Evolutionary conservation across 176 grass and related monocot genomes (phyloP).

Genomic region (Olyra latifolia): DNA sequence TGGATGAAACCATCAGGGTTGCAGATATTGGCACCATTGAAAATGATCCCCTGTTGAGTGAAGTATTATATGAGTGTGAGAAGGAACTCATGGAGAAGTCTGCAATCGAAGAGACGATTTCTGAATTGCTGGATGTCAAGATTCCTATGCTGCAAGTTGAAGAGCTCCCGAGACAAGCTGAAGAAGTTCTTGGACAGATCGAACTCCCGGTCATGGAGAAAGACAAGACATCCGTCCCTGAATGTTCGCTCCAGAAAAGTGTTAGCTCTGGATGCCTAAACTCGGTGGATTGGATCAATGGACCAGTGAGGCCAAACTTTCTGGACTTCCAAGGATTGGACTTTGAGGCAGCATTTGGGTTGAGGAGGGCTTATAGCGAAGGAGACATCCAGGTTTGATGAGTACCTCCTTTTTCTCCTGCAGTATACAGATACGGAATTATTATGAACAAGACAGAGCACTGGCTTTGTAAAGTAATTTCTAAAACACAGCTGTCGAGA

Average conservation of each 20-base stretch:
- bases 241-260: constrained; percentile 87
- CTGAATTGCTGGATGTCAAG: constrained; percentile 87
- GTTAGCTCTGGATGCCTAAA: constrained; percentile 85
- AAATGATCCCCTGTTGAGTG: constrained; percentile 63
- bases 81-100: constrained; percentile 86
- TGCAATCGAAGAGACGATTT: constrained; percentile 78
- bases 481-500: constrained; percentile 24
- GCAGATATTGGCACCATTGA: constrained; percentile 49
- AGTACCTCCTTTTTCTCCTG: constrained; percentile 16
- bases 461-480: constrained; percentile 8
- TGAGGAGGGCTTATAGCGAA: constrained; percentile 91
- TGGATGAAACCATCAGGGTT: constrained; percentile 52
- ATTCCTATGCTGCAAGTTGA: constrained; percentile 74
- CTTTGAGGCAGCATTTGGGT: constrained; percentile 75
- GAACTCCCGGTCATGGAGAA: constrained; percentile 30
- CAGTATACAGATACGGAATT: constrained; percentile 21
- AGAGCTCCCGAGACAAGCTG: constrained; percentile 38
- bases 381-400: constrained; percentile 91
- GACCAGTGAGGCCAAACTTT: constrained; percentile 69
- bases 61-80: constrained; percentile 76
- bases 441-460: constrained; percentile 25
- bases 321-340: constrained; percentile 83
- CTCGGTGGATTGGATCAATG: constrained; percentile 64
- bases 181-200: constrained; percentile 31
- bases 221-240: constrained; percentile 28